A percentile compares a stretch with the other conserved stretches of the same genome.
Conservation (phyloP, 2,329 filamentous ascomycete species). For the Cercospora citrullina region DNA sequence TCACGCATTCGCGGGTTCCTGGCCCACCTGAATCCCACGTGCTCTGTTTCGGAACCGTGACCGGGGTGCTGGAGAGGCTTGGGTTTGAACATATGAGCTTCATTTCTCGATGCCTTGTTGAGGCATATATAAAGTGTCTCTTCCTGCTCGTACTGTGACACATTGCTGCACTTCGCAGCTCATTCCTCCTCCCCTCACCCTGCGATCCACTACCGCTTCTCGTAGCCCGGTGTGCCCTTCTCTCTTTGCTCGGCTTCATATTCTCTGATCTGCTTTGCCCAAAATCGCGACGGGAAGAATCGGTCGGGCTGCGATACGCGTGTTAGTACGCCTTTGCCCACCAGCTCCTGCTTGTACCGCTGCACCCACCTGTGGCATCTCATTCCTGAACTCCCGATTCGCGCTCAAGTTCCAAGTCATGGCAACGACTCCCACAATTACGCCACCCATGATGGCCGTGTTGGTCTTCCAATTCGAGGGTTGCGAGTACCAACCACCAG, state of each 20-base stretch:
- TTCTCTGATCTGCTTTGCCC: conserved; percentile 71
- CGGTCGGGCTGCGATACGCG: conserved; percentile 53
- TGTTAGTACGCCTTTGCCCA: conserved; percentile 16
- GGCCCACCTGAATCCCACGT: no score
- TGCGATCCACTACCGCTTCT: conserved; percentile 4
- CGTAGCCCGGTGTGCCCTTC: conserved; percentile 20
- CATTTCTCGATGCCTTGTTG: conserved; percentile 7
- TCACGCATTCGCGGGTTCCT: no score
- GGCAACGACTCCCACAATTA: conserved; percentile 67
- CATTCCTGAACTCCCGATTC: conserved; percentile 69
- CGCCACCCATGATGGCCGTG: conserved; percentile 72
- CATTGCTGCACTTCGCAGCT: neutral
- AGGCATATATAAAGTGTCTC: conserved; percentile 16
- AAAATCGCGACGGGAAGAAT: conserved; percentile 83
- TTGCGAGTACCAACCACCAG: conserved; percentile 96
- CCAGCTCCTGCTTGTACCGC: neutral
- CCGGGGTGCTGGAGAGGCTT: neutral
- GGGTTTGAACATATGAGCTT: conserved; percentile 9
- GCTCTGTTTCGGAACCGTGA: neutral
- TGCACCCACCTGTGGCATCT: conserved; percentile 63
- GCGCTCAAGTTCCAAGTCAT: conserved; percentile 70
- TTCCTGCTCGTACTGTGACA: neutral
- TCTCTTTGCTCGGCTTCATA: conserved; percentile 55
- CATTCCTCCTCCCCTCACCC: neutral
- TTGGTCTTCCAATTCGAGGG: conserved; percentile 94